A percentile compares a stretch with the other conserved stretches of the same genome.
These are phyloP conservation scores for Paragyromitra xinjiangensis DNA, from an alignment of 495 filamentous ascomycete genomes.

Conservation along the genomic window DNA sequence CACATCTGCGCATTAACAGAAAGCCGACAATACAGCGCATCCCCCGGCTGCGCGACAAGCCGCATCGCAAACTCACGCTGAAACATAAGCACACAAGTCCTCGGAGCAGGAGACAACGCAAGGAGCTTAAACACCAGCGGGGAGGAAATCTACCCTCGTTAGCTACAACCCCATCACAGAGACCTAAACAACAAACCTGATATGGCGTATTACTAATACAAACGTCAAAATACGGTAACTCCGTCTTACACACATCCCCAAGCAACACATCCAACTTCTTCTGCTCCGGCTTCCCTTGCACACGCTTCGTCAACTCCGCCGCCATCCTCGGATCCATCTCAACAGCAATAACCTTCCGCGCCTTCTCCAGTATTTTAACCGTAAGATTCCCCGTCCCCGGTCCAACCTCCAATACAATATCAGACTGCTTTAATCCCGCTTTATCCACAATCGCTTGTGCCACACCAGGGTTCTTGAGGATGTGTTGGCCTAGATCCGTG, in stretches of 20 bases:
- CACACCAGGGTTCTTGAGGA: constrained; percentile 94
- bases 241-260: constrained; percentile 92
- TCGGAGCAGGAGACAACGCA: constrained; percentile 75
- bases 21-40: constrained; percentile 85
- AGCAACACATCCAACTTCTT: constrained; percentile 84
- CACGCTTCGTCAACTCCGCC: constrained; percentile 92
- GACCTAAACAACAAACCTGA: constrained; percentile 61
- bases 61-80: constrained; percentile 82
- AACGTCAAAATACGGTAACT: constrained; percentile 86
- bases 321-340: constrained; percentile 98
- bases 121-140: constrained; percentile 94
- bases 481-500: constrained; percentile 86
- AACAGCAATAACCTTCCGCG: constrained; percentile 86
- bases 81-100: constrained; percentile 88
- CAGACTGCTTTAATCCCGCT: constrained; percentile 86
- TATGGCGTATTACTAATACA: constrained; percentile 96
- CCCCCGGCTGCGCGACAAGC: constrained; percentile 77
- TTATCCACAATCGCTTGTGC: constrained; percentile 88
- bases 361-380: constrained; percentile 84
- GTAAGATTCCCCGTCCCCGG: constrained; percentile 89
- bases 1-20: constrained; percentile 95
- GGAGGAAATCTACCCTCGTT: constrained; percentile 75
- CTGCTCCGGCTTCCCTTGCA: constrained; percentile 82
- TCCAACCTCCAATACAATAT: constrained; percentile 79
- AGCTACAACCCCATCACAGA: not conserved